Evolutionary conservation across 2,329 filamentous ascomycete genomes (phyloP), one percentile per base, ranked within the genome.

Genomic region (Capronia americana): DNA sequence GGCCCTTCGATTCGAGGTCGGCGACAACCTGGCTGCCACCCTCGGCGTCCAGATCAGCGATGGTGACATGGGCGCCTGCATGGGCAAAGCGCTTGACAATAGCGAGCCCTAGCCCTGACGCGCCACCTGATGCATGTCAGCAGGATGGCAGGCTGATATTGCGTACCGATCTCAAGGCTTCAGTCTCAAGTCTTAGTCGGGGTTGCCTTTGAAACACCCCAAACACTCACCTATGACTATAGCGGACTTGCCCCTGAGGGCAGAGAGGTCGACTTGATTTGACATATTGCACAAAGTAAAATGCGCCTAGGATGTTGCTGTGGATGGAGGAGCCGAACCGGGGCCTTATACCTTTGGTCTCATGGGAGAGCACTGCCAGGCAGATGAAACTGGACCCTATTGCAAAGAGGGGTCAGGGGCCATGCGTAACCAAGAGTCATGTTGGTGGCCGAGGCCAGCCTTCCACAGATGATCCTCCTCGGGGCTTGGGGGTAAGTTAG

Each of bases 61-160:
- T 77, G 0, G 79, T 81, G 3, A 81, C 78, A 63, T 75, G 81
- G 3, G 79, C 78, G 7, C 79, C 79, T 8, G 76, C 74, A 4
- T 69, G 72, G 8, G 73, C 75, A 61, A 80, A 81, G 7, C 75
- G 75, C 3, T 75, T 69, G 0, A 77, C 75, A 24, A 75, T 79
- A 0, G 72, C 73, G 65, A 80, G 76, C 10, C 79, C 80, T 62
- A 81, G 77, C n/a, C 79, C 80, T 30, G 62, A 71, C 20, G 70
- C 66, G 1, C 70, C 70, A 11, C 70, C 63, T 65, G 30, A 12
- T 10, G 2, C 20, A 4, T 38, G 28, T 53, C 23, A 53, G 28
- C n/a, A 50, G 28, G 17, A 51, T 2, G 28, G 28, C 41, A 50
- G 12, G 1, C 11, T 26, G 32, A 17, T 23, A 23, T 30, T 11